Base-by-base conservation (phyloP, 208 protist genomes). In the Paratrypanosoma confusum region DNA sequence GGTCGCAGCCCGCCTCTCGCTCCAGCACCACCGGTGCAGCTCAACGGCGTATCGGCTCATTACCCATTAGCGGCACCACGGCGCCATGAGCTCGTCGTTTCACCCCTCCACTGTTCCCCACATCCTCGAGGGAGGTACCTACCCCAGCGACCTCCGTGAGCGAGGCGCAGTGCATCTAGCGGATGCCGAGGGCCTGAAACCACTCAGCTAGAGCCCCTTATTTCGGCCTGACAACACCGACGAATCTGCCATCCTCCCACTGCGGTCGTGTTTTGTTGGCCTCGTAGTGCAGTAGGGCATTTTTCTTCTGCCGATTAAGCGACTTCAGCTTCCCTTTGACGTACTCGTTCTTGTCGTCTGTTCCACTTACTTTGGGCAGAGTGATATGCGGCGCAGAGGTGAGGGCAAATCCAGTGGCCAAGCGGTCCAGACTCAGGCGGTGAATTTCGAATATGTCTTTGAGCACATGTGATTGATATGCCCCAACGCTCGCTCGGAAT, bases 361-460 rank as follows among this genome's bases (percentile, higher is more conserved):
- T 73, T 1, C 42, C 53, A 11, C 51, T 56, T 53, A 71, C 75
- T 42, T 78, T 82, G 4, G 85, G 75, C 29, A 93, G 61, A 41
- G 81, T 72, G 4, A 94, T 64, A 27, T 73, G 62, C 22, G 94
- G 81, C 22, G 86, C 54, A 5, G 95, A 66, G 18, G 72, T 85
- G 4, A 98, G 65, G 7, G 75, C 94, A 46, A 98, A 98, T 25
- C 69, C 65, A 42, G 68, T 76, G 1, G 93, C 92, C 1, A 98
- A 50, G 14, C 90, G 74, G 18, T 82, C 79, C 18, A 97, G 53
- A 60, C 97, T 84, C 3, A 98, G 66, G 38, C 78, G 69, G 14
- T 75, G 64, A 5, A 95, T 58, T 47, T 95, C 71, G 57, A 98
- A 97, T 5, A 94, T 93, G 23, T 94, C 55, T 59, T 96, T 93